Base-by-base conservation (phyloP, 306 rosid species). In the Dicorynia guianensis region DNA sequence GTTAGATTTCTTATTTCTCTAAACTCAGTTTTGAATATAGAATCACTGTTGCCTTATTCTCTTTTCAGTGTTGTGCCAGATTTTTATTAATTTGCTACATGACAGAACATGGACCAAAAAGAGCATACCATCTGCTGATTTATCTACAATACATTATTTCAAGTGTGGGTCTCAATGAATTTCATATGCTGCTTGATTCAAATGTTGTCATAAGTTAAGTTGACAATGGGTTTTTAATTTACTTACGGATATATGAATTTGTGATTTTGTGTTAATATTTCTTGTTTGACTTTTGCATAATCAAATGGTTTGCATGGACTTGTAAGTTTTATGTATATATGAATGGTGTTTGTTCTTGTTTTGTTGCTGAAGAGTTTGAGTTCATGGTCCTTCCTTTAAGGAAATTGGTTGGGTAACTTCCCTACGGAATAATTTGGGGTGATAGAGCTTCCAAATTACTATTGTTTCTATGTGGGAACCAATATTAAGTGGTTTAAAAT, bases 91-190 rank as follows among this genome's bases (percentile, higher is more conserved):
- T n/a, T n/a, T n/a, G n/a, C n/a, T n/a, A n/a, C n/a, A n/a, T n/a
- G n/a, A n/a, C n/a, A n/a, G n/a, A n/a, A n/a, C n/a, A n/a, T n/a
- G n/a, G n/a, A n/a, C n/a, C n/a, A n/a, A n/a, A n/a, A n/a, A n/a
- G n/a, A n/a, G n/a, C n/a, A n/a, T n/a, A n/a, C n/a, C n/a, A n/a
- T n/a, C n/a, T n/a, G n/a, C 78, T 81, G 76, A 76, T 63, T 57
- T 11, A 25, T 38, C 47, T 6, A 17, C 44, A 52, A 36, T 9
- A 9, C 6, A 47, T 17, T 17, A 11, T 38, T 5, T 11, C 48
- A 33, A 80, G 88, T 77, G 72, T 20, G 17, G 9, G 6, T 13
- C 6, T 8, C 44, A 3, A 15, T 33, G 10, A 43, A 64, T 64
- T 8, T 72, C 40, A 3, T 17, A 12, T 12, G 48, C 11, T 34